These are phyloP conservation scores for Petrea volubilis DNA, from an alignment of 257 asterid genomes.

Conservation along the genomic window DNA sequence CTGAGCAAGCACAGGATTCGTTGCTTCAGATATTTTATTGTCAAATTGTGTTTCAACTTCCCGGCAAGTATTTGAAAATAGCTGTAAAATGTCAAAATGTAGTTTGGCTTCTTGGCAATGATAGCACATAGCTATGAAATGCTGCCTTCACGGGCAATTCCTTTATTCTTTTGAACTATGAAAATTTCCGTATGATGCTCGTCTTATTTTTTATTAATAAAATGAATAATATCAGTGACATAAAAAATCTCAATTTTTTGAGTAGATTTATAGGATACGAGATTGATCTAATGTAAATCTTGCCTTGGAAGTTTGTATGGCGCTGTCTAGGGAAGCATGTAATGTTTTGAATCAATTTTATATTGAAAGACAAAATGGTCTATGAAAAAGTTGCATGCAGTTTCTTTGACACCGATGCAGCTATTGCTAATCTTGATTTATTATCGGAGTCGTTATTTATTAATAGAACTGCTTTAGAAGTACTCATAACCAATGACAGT, in stretches of 20 bases:
- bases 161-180: neutral
- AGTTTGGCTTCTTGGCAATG: neutral
- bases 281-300: neutral
- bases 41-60: neutral
- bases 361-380: neutral
- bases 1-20: neutral
- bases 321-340: too few relatives aligned
- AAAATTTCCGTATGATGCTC: conserved; percentile 5
- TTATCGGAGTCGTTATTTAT: neutral
- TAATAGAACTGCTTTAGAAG: neutral
- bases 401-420: neutral
- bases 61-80: neutral
- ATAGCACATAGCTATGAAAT: neutral
- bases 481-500: neutral
- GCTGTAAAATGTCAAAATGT: neutral
- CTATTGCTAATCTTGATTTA: conserved; percentile 5
- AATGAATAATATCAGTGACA: neutral
- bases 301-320: neutral
- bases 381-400: neutral
- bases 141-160: neutral
- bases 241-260: neutral
- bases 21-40: neutral
- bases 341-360: too few relatives aligned
- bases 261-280: neutral
- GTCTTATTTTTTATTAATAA: neutral